Conservation (phyloP, 768 basidiomycete genomes). For the Daedaleopsis sinensis region DNA sequence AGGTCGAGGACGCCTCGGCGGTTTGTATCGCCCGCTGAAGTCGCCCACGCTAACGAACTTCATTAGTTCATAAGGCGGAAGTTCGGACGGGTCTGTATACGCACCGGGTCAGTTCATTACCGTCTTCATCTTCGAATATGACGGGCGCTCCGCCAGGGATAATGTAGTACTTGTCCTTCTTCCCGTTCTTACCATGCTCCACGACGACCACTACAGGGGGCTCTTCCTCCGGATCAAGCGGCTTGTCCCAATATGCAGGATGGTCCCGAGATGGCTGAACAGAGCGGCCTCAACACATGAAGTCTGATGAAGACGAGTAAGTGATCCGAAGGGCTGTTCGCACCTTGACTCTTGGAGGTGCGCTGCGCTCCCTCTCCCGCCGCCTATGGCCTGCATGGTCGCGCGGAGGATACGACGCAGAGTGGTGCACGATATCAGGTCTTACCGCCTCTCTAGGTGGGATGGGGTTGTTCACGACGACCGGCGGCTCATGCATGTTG, state of each 20-base stretch:
- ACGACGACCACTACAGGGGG: conserved; percentile 34
- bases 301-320: background rate
- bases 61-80: background rate
- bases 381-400: conserved; percentile 6
- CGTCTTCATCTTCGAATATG: conserved; percentile 67
- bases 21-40: conserved; percentile 39
- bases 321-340: background rate
- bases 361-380: conserved; percentile 14
- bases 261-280: conserved; percentile 8
- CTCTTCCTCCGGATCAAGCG: conserved; percentile 24
- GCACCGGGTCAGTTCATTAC: conserved; percentile 66
- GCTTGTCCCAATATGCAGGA: conserved; percentile 18
- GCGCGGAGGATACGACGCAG: conserved; percentile 13
- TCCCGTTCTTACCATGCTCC: conserved; percentile 31
- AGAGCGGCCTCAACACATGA: background rate
- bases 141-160: conserved; percentile 67
- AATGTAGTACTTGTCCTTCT: conserved; percentile 51
- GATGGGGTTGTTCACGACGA: conserved; percentile 21
- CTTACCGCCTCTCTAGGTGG: conserved; percentile 19
- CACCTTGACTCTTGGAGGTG: conserved; percentile 9
- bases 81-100: background rate
- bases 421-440: conserved; percentile 24
- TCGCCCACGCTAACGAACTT: conserved; percentile 50
- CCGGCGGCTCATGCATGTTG: conserved; percentile 22
- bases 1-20: conserved; percentile 24